Evolutionary conservation across 495 filamentous ascomycete species (phyloP).

Genomic region (Schizothecium vesticola): DNA sequence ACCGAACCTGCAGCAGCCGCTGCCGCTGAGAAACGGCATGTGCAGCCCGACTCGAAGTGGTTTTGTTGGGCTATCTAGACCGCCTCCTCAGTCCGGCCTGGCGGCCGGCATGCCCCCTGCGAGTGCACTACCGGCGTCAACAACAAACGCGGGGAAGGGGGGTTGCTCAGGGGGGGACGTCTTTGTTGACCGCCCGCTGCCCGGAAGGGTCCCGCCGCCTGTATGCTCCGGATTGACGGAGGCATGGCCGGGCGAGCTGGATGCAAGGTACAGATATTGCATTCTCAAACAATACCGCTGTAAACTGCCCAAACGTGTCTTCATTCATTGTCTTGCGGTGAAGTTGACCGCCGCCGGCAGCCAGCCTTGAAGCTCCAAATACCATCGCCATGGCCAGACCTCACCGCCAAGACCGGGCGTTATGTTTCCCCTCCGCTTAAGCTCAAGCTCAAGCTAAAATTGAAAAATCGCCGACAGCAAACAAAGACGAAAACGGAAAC

Average conservation of each 20-base stretch:
- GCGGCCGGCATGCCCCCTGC: background rate
- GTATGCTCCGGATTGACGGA: background rate
- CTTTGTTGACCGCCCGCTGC: background rate
- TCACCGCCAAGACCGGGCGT: background rate
- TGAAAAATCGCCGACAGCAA: background rate
- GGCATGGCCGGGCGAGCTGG: background rate
- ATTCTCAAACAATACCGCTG: background rate
- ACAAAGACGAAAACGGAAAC: background rate
- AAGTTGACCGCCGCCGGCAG: background rate
- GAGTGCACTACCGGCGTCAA: background rate
- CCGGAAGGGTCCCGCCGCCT: background rate
- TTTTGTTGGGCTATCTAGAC: background rate
- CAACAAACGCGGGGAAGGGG: background rate
- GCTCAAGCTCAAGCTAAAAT: too few relatives aligned
- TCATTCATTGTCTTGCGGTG: background rate
- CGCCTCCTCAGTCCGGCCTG: background rate
- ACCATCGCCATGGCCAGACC: background rate
- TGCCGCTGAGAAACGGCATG: background rate
- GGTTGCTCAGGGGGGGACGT: background rate
- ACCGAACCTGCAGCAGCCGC: background rate
- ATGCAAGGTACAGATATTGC: background rate
- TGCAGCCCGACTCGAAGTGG: background rate
- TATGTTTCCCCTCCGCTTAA: background rate
- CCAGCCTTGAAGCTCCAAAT: background rate
- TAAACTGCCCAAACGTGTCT: background rate